A percentile compares a stretch with the other conserved stretches of the same genome.
phyloP scores from a whole-genome alignment of 2,329 filamentous ascomycete genomes.

The Cladophialophora yegresii region DNA sequence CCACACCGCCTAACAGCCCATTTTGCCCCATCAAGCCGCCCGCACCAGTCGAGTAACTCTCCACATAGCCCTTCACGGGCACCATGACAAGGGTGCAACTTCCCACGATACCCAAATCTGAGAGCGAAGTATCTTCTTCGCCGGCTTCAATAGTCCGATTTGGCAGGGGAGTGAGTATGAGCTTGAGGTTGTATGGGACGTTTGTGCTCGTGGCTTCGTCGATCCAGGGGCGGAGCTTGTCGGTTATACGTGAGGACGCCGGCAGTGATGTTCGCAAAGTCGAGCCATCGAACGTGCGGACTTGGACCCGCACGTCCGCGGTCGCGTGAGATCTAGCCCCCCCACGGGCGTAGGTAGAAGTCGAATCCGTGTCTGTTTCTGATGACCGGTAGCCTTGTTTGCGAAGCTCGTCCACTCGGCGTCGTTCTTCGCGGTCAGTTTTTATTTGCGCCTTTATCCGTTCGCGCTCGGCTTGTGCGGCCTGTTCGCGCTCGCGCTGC shows the following conservation, averaged over 20 bases:
- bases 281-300: constrained; percentile 81
- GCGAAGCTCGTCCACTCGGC: constrained; percentile 56
- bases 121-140: constrained; percentile 70
- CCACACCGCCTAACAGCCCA: constrained; percentile 21
- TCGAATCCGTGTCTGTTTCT: constrained; percentile 25
- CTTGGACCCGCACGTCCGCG: constrained; percentile 64
- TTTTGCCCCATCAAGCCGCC: constrained; percentile 30
- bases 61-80: constrained; percentile 64
- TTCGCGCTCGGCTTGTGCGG: constrained; percentile 67
- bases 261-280: constrained; percentile 74
- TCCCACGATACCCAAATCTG: constrained; percentile 71
- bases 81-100: constrained; percentile 81
- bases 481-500: constrained; percentile 63
- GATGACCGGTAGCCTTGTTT: constrained; percentile 39
- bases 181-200: constrained; percentile 77
- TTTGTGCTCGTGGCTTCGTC: constrained; percentile 44
- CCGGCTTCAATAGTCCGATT: constrained; percentile 71
- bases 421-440: constrained; percentile 71
- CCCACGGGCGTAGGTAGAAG: constrained; percentile 2
- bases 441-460: constrained; percentile 75
- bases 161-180: constrained; percentile 76
- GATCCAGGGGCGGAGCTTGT: constrained; percentile 75
- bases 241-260: constrained; percentile 61
- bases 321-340: constrained; percentile 31
- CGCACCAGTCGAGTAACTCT: constrained; percentile 54